Percentiles rank a stretch among this genome's conserved stretches.
Conservation (phyloP, 805 yeast species). For the Saccharomycopsis selenospora region DNA sequence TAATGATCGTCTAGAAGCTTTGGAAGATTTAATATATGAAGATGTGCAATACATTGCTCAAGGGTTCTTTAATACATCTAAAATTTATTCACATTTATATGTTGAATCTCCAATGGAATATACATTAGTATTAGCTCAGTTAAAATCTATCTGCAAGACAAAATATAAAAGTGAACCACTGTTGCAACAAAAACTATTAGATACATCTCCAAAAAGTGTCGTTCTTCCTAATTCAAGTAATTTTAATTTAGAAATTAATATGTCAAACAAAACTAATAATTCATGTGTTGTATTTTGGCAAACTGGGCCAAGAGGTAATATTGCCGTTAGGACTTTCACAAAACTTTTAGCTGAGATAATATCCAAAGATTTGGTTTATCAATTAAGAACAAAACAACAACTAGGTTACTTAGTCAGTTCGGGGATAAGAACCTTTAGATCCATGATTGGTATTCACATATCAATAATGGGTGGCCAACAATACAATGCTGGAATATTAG, state of each 20-base stretch:
- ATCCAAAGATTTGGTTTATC: slow-evolving; percentile 36
- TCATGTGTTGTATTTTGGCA: slow-evolving; percentile 37
- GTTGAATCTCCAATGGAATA: slow-evolving; percentile 10
- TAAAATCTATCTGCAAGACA: slow-evolving; percentile 24
- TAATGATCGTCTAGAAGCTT: slow-evolving; percentile 47
- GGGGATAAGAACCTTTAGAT: slow-evolving; percentile 45
- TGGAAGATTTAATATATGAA: slow-evolving; percentile 41
- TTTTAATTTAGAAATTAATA: neutral
- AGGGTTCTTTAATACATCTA: slow-evolving; percentile 27
- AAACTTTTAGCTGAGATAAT: slow-evolving; percentile 41
- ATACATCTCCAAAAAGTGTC: slow-evolving; percentile 26
- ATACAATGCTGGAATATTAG: slow-evolving; percentile 35
- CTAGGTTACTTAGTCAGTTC: slow-evolving; percentile 58
- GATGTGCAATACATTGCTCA: slow-evolving; percentile 29
- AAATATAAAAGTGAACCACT: neutral
- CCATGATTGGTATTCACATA: slow-evolving; percentile 52
- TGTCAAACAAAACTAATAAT: neutral
- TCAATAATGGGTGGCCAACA: slow-evolving; percentile 45
- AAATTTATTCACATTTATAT: slow-evolving; percentile 12
- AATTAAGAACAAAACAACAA: slow-evolving; percentile 47
- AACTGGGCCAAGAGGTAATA: slow-evolving; percentile 41
- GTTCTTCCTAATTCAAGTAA: neutral
- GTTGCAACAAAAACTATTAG: slow-evolving; percentile 16
- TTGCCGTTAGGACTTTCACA: slow-evolving; percentile 33
- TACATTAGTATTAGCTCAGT: slow-evolving; percentile 24